phyloP scores from a whole-genome alignment of 2,329 filamentous ascomycete species.

The Coniochaeta hoffmannii region DNA sequence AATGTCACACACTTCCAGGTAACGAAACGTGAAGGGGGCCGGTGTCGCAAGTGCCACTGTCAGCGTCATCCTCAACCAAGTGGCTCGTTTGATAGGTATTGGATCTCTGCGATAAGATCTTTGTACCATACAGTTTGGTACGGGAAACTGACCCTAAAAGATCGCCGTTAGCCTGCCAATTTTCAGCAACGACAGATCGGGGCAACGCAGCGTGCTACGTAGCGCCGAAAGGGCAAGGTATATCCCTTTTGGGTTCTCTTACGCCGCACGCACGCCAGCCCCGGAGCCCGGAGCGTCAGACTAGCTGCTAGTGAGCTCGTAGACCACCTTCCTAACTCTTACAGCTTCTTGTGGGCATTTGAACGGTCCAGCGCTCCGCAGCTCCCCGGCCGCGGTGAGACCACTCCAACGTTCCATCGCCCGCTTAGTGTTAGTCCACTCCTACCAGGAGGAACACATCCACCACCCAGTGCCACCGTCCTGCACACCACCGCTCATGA shows the following conservation, averaged over 20 bases:
- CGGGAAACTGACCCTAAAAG: background rate
- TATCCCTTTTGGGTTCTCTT: background rate
- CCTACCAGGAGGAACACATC: background rate
- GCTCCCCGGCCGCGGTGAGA: background rate
- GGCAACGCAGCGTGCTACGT: background rate
- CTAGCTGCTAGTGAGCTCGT: too few relatives aligned
- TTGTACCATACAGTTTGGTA: background rate
- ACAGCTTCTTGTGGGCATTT: background rate
- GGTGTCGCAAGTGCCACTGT: background rate
- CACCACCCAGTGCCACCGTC: background rate
- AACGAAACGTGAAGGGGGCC: background rate
- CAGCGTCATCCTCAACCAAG: background rate
- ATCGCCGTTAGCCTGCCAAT: background rate
- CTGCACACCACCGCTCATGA: background rate
- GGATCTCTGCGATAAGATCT: background rate
- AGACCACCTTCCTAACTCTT: background rate
- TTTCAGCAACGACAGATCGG: background rate
- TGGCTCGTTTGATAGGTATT: background rate
- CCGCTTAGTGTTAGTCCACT: background rate
- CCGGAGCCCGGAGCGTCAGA: too few relatives aligned
- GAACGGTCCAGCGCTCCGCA: background rate
- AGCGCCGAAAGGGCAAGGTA: background rate
- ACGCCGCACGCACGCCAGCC: background rate
- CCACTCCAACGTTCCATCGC: slow-evolving; percentile 2
- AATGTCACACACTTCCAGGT: too few relatives aligned